These are phyloP conservation scores for Sporothrix globosa DNA, from an alignment of 2,329 filamentous ascomycete species.

Conservation along the genomic window DNA sequence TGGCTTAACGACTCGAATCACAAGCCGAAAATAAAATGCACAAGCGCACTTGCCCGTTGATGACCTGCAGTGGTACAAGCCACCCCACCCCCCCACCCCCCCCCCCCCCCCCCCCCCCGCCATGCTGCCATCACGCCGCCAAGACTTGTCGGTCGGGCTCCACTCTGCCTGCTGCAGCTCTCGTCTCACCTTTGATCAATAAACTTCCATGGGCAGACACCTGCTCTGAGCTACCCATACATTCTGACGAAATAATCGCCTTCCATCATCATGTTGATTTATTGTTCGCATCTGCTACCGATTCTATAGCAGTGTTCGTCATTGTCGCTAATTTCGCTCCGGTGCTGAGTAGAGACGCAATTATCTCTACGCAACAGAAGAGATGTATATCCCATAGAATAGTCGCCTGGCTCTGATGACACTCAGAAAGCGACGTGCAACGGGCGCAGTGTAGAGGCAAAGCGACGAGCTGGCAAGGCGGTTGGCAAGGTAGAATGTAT, in stretches of 20 bases:
- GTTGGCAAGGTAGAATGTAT: conserved; percentile 1
- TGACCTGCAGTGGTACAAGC: not conserved
- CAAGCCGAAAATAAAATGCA: conserved; percentile 12
- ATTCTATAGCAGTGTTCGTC: not conserved
- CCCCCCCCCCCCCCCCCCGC: too few relatives aligned
- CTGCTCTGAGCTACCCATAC: not conserved
- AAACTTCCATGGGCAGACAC: not conserved
- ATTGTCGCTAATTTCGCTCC: not conserved
- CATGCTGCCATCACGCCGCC: conserved; percentile 21
- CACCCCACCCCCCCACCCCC: too few relatives aligned
- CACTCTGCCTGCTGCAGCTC: conserved; percentile 15
- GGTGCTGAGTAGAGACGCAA: not conserved
- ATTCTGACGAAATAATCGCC: not conserved
- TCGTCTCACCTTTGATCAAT: not conserved
- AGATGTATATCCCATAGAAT: not conserved
- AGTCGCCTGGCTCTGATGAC: not conserved
- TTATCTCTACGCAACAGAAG: not conserved
- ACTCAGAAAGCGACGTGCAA: not conserved
- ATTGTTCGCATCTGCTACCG: not conserved
- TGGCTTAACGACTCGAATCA: conserved; percentile 19
- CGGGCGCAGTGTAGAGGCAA: conserved; percentile 4
- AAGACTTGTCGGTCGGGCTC: not conserved
- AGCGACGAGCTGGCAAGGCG: not conserved
- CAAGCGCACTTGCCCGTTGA: conserved; percentile 12
- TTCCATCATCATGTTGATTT: not conserved